Evolutionary conservation across 768 basidiomycete genomes (phyloP), one percentile per base, ranked within the genome.

Genomic region (Mycena polygramma): DNA sequence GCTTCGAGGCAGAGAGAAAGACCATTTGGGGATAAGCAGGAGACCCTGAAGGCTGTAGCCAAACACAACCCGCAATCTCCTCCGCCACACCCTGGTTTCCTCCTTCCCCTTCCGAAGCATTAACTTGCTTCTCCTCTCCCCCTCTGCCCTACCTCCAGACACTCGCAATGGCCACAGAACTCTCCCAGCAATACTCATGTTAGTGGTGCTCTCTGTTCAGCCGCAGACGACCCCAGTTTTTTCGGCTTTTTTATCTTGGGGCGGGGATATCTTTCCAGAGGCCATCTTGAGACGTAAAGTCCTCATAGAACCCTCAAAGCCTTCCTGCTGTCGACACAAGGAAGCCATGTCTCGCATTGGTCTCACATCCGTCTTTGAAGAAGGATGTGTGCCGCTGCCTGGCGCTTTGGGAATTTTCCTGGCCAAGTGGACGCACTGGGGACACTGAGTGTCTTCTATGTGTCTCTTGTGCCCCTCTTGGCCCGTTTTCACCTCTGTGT

Each of bases 141-240:
- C 70, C 75, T 75, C 70, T 78, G 77, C 79, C 75, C 79, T 74
- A 74, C 77, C 75, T 77, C 79, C 66, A 76, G 70, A 72, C 74
- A 74, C 68, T 72, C 77, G 78, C 80, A 80, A 94, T 94, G 93
- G 88, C 92, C 76, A 90, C 91, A 71, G 88, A 91, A 81, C 83
- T 87, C 71, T 90, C 92, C 73, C 92, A 94, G 85, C 93, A 95
- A 85, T 94, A 93, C 79, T 91, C 94, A 77, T 94, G 94, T 95
- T 61, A 84, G 93, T 88, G 14, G 66, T 24, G 59, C 61, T 67
- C 69, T 74, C 71, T 73, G 45, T 74, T 67, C 55, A 36, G 52
- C 59, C 57, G 30, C 70, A 63, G 68, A 73, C 70, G 57, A 62
- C 68, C 51, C 53, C 58, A 37, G 45, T 66, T 66, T 62, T 57